These are phyloP conservation scores for Calonectria hongkongensis DNA, from an alignment of 2,329 filamentous ascomycete genomes.

Conservation along the genomic window DNA sequence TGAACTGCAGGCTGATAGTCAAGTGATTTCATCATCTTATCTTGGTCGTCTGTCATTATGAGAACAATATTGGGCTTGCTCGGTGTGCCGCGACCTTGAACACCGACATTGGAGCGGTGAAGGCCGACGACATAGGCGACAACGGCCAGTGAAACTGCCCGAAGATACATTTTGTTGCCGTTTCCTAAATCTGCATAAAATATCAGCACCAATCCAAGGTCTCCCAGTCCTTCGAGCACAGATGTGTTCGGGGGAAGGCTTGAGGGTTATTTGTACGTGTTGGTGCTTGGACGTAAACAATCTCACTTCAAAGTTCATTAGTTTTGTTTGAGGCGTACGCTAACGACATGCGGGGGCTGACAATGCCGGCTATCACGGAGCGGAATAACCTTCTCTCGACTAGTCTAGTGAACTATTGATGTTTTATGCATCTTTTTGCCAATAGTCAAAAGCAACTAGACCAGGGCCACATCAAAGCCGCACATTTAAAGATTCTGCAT, in stretches of 20 bases:
- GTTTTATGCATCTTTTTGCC: too few species aligned
- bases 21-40: neutral
- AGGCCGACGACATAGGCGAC: neutral
- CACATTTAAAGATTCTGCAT: too few species aligned
- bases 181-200: too few species aligned
- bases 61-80: neutral
- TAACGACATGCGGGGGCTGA: neutral
- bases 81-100: neutral
- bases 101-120: neutral
- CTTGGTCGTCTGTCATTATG: conserved; percentile 18
- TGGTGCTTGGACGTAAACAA: neutral
- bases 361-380: conserved; percentile 60
- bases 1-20: conserved; percentile 6
- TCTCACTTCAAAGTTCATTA: neutral
- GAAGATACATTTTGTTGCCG: neutral
- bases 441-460: too few species aligned
- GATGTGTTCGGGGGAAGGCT: neutral
- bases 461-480: too few species aligned
- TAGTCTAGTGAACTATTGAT: neutral
- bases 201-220: neutral
- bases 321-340: neutral
- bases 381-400: conserved; percentile 1
- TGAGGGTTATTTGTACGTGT: neutral
- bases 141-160: neutral
- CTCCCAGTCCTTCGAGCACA: too few species aligned